Base-by-base conservation (phyloP, 1,284 basidiomycete species). In the Cutaneotrichosporon cavernicola region DNA sequence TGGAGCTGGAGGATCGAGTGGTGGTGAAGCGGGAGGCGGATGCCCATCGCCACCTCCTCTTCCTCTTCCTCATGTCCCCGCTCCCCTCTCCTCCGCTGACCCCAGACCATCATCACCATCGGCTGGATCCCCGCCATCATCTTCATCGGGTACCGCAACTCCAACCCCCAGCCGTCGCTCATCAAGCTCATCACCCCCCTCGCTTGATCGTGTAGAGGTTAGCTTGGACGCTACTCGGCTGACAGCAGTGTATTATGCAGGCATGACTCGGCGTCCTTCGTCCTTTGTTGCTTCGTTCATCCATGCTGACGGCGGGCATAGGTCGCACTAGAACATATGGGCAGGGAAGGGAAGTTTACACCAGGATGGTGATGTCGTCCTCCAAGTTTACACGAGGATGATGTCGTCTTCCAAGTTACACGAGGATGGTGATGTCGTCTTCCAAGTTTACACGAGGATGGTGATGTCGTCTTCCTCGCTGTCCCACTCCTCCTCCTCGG, bases 91-190 rank as follows among this genome's bases (percentile, higher is more conserved):
- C 3, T 55, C 18, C 43, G 47, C 36, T 18, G 7, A 68, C 60
- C 11, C 55, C 73, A 96, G 92, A 91, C 90, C 66, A 85, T 91
- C 72, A 79, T 95, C 65, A 92, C 95, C 81, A 92, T 92, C 75
- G 89, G 88, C 70, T 97, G 93, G 92, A 91, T 97, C 75, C 93
- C 93, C 46, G 83, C 93, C 76, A 91, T 97, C 76, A 94, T 97
- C 73, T 96, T 92, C 80, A 85, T 95, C 74, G 93, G 93, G 38
- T 95, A 91, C 83, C 90, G 89, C 62, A 85, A 89, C 74, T 92
- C 90, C 76, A 90, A 89, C 74, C 92, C 92, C 40, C 91, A 92
- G 74, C 92, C 92, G n/a, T 92, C 91, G 51, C 83, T 95, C 72
- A 94, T 95, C 82, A 94, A 93, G 92, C 85, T 94, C 73, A 90